Percentiles rank a stretch among this genome's conserved stretches.
These are phyloP conservation scores for Ustulina deusta DNA, from an alignment of 2,329 filamentous ascomycete species.

Conservation along the genomic window DNA sequence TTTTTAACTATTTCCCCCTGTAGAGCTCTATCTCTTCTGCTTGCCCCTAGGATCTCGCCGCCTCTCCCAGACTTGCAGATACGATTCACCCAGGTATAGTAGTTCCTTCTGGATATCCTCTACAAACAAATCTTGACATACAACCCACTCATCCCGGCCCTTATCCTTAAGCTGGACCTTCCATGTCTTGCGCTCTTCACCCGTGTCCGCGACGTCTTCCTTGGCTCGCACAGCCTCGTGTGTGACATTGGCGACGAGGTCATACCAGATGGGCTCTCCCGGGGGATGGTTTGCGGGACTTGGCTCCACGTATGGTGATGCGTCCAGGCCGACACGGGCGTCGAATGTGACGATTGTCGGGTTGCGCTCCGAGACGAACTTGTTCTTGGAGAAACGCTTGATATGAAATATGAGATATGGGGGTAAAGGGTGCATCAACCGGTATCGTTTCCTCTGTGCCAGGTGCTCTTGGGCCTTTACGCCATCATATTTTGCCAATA, in stretches of 20 bases:
- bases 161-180: constrained; percentile 90
- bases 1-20: not conserved
- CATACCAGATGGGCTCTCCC: constrained; percentile 90
- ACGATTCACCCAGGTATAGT: constrained; percentile 91
- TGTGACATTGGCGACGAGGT: constrained; percentile 94
- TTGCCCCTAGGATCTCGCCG: constrained; percentile 67
- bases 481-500: constrained; percentile 94
- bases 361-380: constrained; percentile 95
- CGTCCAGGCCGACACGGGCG: constrained; percentile 80
- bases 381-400: constrained; percentile 96
- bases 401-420: constrained; percentile 94
- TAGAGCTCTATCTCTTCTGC: constrained; percentile 52
- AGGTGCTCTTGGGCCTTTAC: constrained; percentile 87
- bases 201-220: constrained; percentile 89
- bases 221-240: constrained; percentile 82
- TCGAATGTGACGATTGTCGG: constrained; percentile 98
- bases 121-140: constrained; percentile 93
- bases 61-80: constrained; percentile 96
- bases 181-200: constrained; percentile 90
- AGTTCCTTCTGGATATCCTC: constrained; percentile 90
- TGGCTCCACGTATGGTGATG: constrained; percentile 91
- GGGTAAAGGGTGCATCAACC: constrained; percentile 88
- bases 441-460: constrained; percentile 88
- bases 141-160: constrained; percentile 86
- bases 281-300: constrained; percentile 77